These are phyloP conservation scores for Austroboletus eburneus DNA, from an alignment of 768 basidiomycete genomes.

Conservation along the genomic window DNA sequence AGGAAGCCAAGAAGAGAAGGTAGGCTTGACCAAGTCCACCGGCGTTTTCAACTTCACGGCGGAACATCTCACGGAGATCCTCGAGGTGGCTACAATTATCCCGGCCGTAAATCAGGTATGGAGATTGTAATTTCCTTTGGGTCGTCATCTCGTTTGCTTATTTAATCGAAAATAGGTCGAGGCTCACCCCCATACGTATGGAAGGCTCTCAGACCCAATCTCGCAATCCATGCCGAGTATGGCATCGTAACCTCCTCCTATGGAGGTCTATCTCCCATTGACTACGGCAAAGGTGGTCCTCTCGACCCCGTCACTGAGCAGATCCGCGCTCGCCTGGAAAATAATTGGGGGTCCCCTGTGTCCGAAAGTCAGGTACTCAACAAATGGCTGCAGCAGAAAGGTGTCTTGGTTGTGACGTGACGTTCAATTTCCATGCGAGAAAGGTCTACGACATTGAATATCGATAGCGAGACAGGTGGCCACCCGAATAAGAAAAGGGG, in stretches of 20 bases:
- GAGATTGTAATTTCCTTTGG: neutral
- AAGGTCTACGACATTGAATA: too few relatives aligned
- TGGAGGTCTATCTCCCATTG: slow-evolving; percentile 38
- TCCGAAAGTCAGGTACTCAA: slow-evolving; percentile 28
- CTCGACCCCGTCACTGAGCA: slow-evolving; percentile 35
- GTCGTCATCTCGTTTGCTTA: too few relatives aligned
- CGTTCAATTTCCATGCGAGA: too few relatives aligned
- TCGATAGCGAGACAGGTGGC: too few relatives aligned
- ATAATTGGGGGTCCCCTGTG: slow-evolving; percentile 22
- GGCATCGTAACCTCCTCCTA: slow-evolving; percentile 39
- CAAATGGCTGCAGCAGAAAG: slow-evolving; percentile 30
- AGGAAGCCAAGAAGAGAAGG: slow-evolving; percentile 47
- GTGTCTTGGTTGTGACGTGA: slow-evolving; percentile 31
- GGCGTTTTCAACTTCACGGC: slow-evolving; percentile 56
- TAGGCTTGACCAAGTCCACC: slow-evolving; percentile 38
- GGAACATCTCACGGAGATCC: slow-evolving; percentile 40
- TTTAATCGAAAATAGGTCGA: slow-evolving; percentile 48
- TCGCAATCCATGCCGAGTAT: slow-evolving; percentile 34
- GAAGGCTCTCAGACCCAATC: slow-evolving; percentile 35
- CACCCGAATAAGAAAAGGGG: too few relatives aligned
- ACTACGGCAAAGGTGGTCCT: slow-evolving; percentile 34
- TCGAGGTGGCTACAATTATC: slow-evolving; percentile 39
- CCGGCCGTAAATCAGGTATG: slow-evolving; percentile 60
- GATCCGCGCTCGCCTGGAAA: slow-evolving; percentile 29
- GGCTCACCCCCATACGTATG: slow-evolving; percentile 51